Evolutionary conservation across 495 filamentous ascomycete species (phyloP).

Genomic region (Aspergillus olivimuriae): DNA sequence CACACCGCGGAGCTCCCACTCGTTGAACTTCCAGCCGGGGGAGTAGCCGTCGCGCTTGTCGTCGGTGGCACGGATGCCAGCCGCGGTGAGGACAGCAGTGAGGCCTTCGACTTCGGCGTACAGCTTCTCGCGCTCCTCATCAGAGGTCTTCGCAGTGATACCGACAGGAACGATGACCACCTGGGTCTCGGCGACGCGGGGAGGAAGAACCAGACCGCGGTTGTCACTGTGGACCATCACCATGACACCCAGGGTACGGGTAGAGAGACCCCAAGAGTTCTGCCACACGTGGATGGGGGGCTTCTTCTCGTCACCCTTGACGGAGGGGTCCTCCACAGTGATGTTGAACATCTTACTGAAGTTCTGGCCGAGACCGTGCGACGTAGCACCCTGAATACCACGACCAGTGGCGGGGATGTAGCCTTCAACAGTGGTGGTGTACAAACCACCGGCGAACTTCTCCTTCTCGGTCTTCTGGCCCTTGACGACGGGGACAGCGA

Average conservation of each 20-base stretch:
- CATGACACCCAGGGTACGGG: constrained; percentile 94
- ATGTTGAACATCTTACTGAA: constrained; percentile 99
- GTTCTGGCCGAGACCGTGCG: constrained; percentile 91
- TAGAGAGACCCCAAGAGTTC: constrained; percentile 97
- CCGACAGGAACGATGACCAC: constrained; percentile 89
- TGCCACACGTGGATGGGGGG: constrained; percentile 82
- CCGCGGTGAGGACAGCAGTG: constrained; percentile 53
- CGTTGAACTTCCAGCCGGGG: constrained; percentile 95
- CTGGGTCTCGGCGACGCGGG: constrained; percentile 80
- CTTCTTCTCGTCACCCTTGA: constrained; percentile 65
- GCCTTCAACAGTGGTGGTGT: constrained; percentile 86
- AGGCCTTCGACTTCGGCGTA: constrained; percentile 65
- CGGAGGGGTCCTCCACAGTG: constrained; percentile 83
- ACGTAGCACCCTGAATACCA: constrained; percentile 93
- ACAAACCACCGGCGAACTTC: constrained; percentile 93
- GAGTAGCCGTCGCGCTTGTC: constrained; percentile 83
- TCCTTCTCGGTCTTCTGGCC: constrained; percentile 86
- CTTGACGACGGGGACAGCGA: constrained; percentile 89
- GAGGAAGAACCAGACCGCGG: constrained; percentile 87
- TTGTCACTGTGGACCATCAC: constrained; percentile 96
- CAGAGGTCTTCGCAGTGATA: constrained; percentile 74
- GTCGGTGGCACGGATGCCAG: constrained; percentile 61
- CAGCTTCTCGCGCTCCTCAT: constrained; percentile 68
- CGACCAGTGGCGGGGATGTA: constrained; percentile 90
- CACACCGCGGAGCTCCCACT: constrained; percentile 93